Evolutionary conservation across 148 eudicot genomes (phyloP).

Genomic region (Amaranthus cruentus): DNA sequence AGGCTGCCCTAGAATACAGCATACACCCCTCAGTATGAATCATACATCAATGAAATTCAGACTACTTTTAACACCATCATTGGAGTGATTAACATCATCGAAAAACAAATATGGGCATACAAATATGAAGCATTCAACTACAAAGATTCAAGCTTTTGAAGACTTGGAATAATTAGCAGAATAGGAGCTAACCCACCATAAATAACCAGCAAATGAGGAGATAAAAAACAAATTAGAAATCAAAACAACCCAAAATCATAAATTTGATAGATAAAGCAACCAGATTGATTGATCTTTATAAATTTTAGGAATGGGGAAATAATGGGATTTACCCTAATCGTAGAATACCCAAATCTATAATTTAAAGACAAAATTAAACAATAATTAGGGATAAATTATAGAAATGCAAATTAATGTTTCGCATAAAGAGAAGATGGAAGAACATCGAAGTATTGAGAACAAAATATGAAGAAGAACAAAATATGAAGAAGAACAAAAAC

Average conservation of each 20-base stretch:
- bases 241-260: no score
- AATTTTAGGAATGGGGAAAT: background rate
- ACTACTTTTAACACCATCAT: conserved; percentile 33
- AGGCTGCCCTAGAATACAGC: no score
- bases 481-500: background rate
- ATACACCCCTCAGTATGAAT: conserved; percentile 19
- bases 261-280: no score
- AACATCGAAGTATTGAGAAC: background rate
- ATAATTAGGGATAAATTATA: no score
- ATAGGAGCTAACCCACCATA: no score
- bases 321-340: background rate
- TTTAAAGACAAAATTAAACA: no score
- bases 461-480: background rate
- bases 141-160: background rate
- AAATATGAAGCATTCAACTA: background rate
- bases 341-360: background rate
- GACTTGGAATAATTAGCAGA: no score
- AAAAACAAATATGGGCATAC: background rate
- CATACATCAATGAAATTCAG: conserved; percentile 19
- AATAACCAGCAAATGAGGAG: no score
- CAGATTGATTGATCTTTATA: background rate
- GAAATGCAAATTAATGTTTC: no score
- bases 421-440: no score
- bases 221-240: no score
- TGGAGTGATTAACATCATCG: background rate